Evolutionary conservation across 148 eudicot species (phyloP), one percentile per base, ranked within the genome.

Genomic region (Salicornia ramosissima): DNA sequence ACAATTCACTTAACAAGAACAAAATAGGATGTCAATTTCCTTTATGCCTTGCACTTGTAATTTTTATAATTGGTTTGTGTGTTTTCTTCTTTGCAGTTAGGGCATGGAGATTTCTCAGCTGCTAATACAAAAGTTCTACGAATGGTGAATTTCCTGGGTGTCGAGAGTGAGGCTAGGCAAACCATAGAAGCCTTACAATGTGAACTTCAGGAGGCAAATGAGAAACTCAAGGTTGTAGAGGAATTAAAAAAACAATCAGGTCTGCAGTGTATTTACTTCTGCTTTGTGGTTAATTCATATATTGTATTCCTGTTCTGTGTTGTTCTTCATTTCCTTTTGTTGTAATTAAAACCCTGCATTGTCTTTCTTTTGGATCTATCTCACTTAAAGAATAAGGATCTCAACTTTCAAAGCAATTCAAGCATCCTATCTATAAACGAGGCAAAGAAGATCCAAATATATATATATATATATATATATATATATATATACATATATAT

Each of bases 211-310:
- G 86, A 83, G 85, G 90, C 89, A 42, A 87, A 85, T 77, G 96
- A 91, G 80, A 87, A 86, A 79, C 80, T 95, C 67, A 88, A 84
- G 78, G 96, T 92, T 71, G 86, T 95, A 69, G 97, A 91, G 80
- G 99, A 95, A 77, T 77, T 91, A 76, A 94, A 94, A 72, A 84
- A 82, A 53, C 97, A 90, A 81, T 88, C 98, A 84, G 94, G 98
- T 93, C 73, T 39, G 57, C 18, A 42, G 14, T 29, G 33, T 34
- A 50, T 34, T 63, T 58, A 71, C 14, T 33, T n/a, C 57, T 51
- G 19, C 29, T 3, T 36, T 8, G 40, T 36, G 40, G 8, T 36
- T 36, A 36, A 4, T 36, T 36, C 4, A 36, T 36, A n/a, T 36
- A 36, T 36, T 36, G 8, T 36, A 36, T 8, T 3, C 40, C 40